Evolutionary conservation across 2,329 filamentous ascomycete genomes (phyloP).

Genomic region (Aquanectria penicillioides): DNA sequence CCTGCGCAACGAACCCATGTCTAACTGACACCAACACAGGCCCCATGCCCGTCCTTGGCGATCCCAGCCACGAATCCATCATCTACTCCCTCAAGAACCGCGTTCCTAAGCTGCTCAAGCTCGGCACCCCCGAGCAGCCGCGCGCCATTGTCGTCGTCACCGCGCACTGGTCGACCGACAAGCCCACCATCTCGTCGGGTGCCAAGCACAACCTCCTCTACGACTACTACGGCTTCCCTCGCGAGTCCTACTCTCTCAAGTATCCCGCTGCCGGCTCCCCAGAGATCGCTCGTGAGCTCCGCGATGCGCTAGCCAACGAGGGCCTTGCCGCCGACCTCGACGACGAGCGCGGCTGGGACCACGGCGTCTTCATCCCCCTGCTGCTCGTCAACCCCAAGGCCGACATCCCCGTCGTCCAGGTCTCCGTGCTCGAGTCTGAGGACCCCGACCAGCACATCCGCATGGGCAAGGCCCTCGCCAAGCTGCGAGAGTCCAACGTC

Average conservation of each 20-base stretch:
- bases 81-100: constrained; percentile 61
- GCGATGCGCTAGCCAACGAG: constrained; percentile 54
- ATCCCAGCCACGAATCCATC: constrained; percentile 62
- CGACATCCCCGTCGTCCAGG: constrained; percentile 64
- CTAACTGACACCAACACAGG: constrained; percentile 44
- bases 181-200: constrained; percentile 62
- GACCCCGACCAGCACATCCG: constrained; percentile 58
- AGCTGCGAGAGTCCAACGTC: constrained; percentile 62
- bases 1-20: neutral
- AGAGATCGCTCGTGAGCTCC: constrained; percentile 60
- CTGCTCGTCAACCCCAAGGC: constrained; percentile 63
- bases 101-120: constrained; percentile 65
- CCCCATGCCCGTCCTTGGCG: constrained; percentile 67
- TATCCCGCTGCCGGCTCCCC: constrained; percentile 67
- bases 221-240: constrained; percentile 69
- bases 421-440: constrained; percentile 64
- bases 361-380: constrained; percentile 69
- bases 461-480: constrained; percentile 62
- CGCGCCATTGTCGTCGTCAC: constrained; percentile 66
- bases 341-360: constrained; percentile 62
- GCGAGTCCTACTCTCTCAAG: constrained; percentile 63
- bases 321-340: constrained; percentile 56
- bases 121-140: constrained; percentile 60
- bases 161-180: constrained; percentile 64
- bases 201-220: constrained; percentile 60